phyloP scores from a whole-genome alignment of 495 filamentous ascomycete genomes.

The Poronia punctata region DNA sequence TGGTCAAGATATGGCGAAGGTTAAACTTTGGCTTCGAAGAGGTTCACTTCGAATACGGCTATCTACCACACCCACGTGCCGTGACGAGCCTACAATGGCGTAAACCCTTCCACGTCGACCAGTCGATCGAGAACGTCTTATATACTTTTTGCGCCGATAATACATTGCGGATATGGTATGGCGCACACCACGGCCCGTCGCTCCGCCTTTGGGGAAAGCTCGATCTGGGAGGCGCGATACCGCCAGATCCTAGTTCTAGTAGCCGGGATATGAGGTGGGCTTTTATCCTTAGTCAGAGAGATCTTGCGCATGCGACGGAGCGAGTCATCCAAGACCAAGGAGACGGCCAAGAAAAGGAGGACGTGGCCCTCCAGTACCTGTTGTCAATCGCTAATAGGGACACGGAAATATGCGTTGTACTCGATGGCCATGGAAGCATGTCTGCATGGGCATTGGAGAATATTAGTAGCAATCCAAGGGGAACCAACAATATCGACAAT shows the following conservation, averaged over 20 bases:
- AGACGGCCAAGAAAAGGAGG: conserved; percentile 51
- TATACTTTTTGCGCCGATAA: conserved; percentile 88
- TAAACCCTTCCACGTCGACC: conserved; percentile 62
- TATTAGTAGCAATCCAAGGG: conserved; percentile 65
- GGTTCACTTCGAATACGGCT: conserved; percentile 82
- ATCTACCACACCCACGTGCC: conserved; percentile 73
- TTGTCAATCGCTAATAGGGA: conserved; percentile 77
- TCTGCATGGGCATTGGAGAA: conserved; percentile 93
- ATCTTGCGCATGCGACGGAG: conserved; percentile 71
- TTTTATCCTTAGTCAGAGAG: conserved; percentile 77
- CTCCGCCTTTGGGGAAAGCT: conserved; percentile 78
- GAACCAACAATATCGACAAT: conserved; percentile 72
- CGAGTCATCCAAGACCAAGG: conserved; percentile 58
- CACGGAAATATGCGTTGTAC: conserved; percentile 80
- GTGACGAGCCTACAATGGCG: conserved; percentile 86
- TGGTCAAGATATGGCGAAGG: conserved; percentile 90
- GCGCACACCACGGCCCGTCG: conserved; percentile 62
- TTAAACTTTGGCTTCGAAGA: conserved; percentile 78
- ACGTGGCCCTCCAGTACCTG: conserved; percentile 72
- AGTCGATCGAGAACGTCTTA: conserved; percentile 80
- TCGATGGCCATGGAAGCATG: conserved; percentile 82
- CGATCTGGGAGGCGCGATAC: conserved; percentile 69
- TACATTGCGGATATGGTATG: conserved; percentile 75
- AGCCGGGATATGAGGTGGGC: conserved; percentile 54
- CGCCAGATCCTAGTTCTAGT: conserved; percentile 36